These are phyloP conservation scores for Yamadazyma nakazawae DNA, from an alignment of 805 yeast genomes.

Conservation along the genomic window DNA sequence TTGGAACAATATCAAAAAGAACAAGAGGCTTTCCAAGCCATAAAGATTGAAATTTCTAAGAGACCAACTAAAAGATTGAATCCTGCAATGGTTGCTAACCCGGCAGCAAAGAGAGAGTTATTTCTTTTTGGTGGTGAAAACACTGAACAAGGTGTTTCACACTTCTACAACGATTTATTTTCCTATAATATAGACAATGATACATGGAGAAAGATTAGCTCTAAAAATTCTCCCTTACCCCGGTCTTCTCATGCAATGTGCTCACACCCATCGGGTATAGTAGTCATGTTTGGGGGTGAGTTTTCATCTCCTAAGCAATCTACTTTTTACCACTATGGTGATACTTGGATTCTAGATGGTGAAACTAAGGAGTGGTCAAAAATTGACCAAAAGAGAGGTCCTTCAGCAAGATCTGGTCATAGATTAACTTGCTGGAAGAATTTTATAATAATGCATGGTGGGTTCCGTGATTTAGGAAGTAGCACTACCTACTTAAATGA, in stretches of 20 bases:
- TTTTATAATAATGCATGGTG: constrained; percentile 81
- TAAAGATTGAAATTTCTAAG: constrained; percentile 53
- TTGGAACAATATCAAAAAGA: constrained; percentile 73
- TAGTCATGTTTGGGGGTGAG: constrained; percentile 92
- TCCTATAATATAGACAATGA: constrained; percentile 73
- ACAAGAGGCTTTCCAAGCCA: constrained; percentile 74
- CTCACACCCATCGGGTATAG: constrained; percentile 85
- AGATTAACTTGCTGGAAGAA: constrained; percentile 91
- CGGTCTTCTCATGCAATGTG: constrained; percentile 93
- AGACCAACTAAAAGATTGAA: constrained; percentile 72
- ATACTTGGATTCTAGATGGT: constrained; percentile 90
- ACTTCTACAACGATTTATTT: constrained; percentile 78
- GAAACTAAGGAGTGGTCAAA: constrained; percentile 87
- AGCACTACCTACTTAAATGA: constrained; percentile 82
- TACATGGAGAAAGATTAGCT: constrained; percentile 73
- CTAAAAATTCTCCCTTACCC: constrained; percentile 88
- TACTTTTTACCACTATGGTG: constrained; percentile 94
- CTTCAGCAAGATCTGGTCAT: constrained; percentile 89
- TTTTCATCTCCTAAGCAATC: constrained; percentile 94
- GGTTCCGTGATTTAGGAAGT: constrained; percentile 85
- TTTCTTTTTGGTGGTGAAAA: constrained; percentile 89
- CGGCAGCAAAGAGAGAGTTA: constrained; percentile 72
- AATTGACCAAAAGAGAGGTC: constrained; percentile 65
- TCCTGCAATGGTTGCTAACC: constrained; percentile 71
- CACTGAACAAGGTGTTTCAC: constrained; percentile 48